Evolutionary conservation across 306 rosid genomes (phyloP).

Genomic region (Biancaea sappan): DNA sequence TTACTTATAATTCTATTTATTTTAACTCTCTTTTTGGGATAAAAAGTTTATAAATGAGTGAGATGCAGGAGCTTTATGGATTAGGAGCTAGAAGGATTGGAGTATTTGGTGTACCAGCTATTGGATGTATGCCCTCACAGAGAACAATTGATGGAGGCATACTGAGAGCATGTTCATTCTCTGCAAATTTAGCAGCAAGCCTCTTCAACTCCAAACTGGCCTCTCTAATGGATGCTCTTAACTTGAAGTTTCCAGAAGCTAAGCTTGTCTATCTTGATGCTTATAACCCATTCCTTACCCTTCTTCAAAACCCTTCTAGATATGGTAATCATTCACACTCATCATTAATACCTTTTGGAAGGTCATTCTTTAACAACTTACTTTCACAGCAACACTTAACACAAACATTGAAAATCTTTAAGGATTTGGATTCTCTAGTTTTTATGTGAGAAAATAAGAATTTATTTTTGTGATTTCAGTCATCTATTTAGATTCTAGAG

Average conservation of each 20-base stretch:
- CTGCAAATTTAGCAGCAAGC: constrained; percentile 52
- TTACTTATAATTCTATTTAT: not conserved
- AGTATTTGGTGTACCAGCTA: constrained; percentile 46
- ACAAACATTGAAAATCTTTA: not conserved
- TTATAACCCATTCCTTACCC: constrained; percentile 39
- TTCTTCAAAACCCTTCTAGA: constrained; percentile 52
- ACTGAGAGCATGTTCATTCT: constrained; percentile 46
- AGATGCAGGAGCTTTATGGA: constrained; percentile 56
- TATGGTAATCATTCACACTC: constrained; percentile 47
- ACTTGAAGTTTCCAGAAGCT: constrained; percentile 42
- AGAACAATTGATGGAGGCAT: constrained; percentile 61
- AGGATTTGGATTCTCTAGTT: too few species aligned
- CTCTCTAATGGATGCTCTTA: constrained; percentile 39
- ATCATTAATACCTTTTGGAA: not conserved
- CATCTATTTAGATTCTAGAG: too few species aligned
- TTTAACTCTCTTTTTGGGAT: not conserved
- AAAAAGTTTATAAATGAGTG: not conserved
- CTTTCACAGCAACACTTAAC: too few species aligned
- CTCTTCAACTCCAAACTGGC: constrained; percentile 68
- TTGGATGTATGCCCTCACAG: constrained; percentile 76
- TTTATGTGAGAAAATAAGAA: too few species aligned
- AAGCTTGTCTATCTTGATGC: constrained; percentile 63
- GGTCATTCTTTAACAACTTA: not conserved
- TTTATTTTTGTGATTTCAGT: too few species aligned
- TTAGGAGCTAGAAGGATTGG: constrained; percentile 74